These are phyloP conservation scores for Exophiala bonariae DNA, from an alignment of 2,329 filamentous ascomycete species.

Conservation along the genomic window DNA sequence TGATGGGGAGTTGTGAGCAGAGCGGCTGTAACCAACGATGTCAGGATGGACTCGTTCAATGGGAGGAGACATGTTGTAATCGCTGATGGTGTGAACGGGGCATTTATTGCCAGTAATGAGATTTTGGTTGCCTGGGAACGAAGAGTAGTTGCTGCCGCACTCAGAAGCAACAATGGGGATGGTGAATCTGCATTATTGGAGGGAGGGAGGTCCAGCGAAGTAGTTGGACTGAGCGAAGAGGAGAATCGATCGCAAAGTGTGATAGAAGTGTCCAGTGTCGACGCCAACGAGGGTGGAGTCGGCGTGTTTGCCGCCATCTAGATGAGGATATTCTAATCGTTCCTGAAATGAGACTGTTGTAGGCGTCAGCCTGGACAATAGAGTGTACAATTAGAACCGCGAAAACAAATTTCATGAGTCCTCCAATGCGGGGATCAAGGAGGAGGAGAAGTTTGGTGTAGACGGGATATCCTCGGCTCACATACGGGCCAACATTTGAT, in stretches of 20 bases:
- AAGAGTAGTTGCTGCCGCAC: conserved; percentile 70
- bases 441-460: too few relatives aligned
- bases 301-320: too few relatives aligned
- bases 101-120: conserved; percentile 80
- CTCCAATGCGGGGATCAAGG: too few relatives aligned
- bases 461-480: too few relatives aligned
- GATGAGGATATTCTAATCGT: too few relatives aligned
- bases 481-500: too few relatives aligned
- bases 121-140: conserved; percentile 84
- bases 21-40: conserved; percentile 70
- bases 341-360: too few relatives aligned
- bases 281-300: background rate
- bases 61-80: conserved; percentile 69
- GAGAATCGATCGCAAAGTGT: conserved; percentile 20
- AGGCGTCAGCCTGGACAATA: too few relatives aligned
- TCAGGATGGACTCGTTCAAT: conserved; percentile 71
- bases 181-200: conserved; percentile 22
- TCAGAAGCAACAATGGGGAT: conserved; percentile 64
- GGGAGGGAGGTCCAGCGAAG: conserved; percentile 10
- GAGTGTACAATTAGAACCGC: too few relatives aligned
- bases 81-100: conserved; percentile 80
- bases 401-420: too few relatives aligned
- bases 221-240: conserved; percentile 17
- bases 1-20: conserved; percentile 62
- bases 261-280: conserved; percentile 24